A percentile compares a stretch with the other conserved stretches of the same genome.
Conservation (phyloP, 202 grass and related monocot genomes). For the Cymbopogon flexuosus region DNA sequence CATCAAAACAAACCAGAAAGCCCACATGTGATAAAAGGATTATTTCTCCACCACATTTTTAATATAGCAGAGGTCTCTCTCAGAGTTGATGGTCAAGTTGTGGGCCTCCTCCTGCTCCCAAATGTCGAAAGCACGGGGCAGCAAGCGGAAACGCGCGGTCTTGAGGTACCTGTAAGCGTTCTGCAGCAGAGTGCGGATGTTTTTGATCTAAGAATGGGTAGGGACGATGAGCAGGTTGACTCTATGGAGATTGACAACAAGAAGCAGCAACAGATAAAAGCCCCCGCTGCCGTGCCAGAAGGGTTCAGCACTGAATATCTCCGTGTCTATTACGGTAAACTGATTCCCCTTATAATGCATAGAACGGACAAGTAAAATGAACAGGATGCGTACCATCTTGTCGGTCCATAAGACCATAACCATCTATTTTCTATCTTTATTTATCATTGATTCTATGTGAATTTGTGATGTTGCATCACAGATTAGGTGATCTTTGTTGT, state of each 20-base stretch:
- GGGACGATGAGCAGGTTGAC: conserved; percentile 41
- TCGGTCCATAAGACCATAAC: too few species aligned
- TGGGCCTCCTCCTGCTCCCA: too few species aligned
- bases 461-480: background rate
- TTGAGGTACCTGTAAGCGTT: too few species aligned
- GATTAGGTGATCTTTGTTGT: background rate
- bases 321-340: conserved; percentile 64
- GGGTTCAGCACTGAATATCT: conserved; percentile 60
- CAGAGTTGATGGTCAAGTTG: too few species aligned
- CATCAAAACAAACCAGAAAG: too few species aligned
- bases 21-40: too few species aligned
- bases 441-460: background rate
- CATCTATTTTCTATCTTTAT: background rate
- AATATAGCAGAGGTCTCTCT: too few species aligned
- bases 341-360: background rate
- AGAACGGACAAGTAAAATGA: background rate
- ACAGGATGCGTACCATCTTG: background rate
- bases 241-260: conserved; percentile 53
- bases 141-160: too few species aligned
- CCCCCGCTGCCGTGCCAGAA: background rate
- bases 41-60: too few species aligned
- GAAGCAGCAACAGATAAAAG: conserved; percentile 14
- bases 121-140: too few species aligned
- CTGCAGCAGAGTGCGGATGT: too few species aligned
- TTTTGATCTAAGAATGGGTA: background rate